Evolutionary conservation across 1,139 yeast species (phyloP).

Genomic region (Sugiyamaella japonica): DNA sequence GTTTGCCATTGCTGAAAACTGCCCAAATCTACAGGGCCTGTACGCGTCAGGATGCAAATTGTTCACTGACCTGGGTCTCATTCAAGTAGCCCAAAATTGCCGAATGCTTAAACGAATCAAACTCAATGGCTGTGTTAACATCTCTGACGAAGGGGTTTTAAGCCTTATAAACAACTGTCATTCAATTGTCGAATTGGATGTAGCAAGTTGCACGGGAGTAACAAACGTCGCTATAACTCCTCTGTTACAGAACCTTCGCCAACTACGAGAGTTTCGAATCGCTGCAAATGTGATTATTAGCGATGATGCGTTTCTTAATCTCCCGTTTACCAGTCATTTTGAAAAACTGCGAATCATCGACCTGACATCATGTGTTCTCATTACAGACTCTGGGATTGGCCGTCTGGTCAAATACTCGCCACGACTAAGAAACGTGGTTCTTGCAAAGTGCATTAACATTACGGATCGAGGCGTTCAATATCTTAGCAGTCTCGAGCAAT

Average conservation of each 20-base stretch:
- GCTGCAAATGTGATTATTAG: slow-evolving; percentile 72
- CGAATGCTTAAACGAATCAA: slow-evolving; percentile 80
- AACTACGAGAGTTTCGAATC: slow-evolving; percentile 78
- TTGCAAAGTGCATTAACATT: slow-evolving; percentile 85
- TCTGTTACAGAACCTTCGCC: slow-evolving; percentile 66
- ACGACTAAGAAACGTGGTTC: slow-evolving; percentile 77
- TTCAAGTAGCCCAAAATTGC: slow-evolving; percentile 59
- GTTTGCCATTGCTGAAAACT: slow-evolving; percentile 64
- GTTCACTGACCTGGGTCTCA: slow-evolving; percentile 67
- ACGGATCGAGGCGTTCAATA: slow-evolving; percentile 81
- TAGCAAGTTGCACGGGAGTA: slow-evolving; percentile 77
- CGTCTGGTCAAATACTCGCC: slow-evolving; percentile 78
- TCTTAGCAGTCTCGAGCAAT: slow-evolving; percentile 71
- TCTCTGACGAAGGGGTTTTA: slow-evolving; percentile 68
- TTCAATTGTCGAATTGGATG: slow-evolving; percentile 82
- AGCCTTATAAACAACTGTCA: slow-evolving; percentile 70
- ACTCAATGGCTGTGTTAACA: slow-evolving; percentile 66
- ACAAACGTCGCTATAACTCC: slow-evolving; percentile 60
- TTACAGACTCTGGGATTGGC: slow-evolving; percentile 78
- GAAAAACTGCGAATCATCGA: slow-evolving; percentile 74
- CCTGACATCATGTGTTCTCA: slow-evolving; percentile 77
- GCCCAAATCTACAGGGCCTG: slow-evolving; percentile 81
- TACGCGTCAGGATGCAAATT: slow-evolving; percentile 83
- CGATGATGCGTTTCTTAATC: slow-evolving; percentile 50
- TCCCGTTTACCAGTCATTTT: slow-evolving; percentile 35